Percentiles rank a stretch among this genome's conserved stretches.
Evolutionary conservation across 2,329 filamentous ascomycete species (phyloP).

Genomic region (Blastomyces parvus): DNA sequence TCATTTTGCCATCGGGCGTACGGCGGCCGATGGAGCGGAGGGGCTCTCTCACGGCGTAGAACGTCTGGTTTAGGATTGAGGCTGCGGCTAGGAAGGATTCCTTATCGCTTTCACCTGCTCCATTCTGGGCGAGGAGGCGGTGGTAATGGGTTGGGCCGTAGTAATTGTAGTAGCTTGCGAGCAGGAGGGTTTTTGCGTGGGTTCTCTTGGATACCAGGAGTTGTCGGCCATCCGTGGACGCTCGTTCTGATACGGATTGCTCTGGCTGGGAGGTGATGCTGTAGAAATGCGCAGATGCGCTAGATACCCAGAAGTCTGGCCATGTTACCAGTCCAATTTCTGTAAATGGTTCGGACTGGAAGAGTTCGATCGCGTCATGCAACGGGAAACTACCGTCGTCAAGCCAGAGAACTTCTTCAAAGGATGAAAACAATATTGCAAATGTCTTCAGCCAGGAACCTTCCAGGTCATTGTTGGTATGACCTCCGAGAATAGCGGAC

Average conservation of each 20-base stretch:
- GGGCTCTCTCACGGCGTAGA: slow-evolving; percentile 35
- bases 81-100: slow-evolving; percentile 43
- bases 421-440: slow-evolving; percentile 42
- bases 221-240: slow-evolving; percentile 38
- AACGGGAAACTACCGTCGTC: slow-evolving; percentile 42
- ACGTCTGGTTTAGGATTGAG: slow-evolving; percentile 29
- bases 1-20: slow-evolving; percentile 20
- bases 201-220: slow-evolving; percentile 38
- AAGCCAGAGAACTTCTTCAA: slow-evolving; percentile 41
- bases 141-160: slow-evolving; percentile 40
- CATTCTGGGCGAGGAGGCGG: slow-evolving; percentile 38
- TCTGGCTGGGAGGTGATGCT: slow-evolving; percentile 27
- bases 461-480: slow-evolving; percentile 17
- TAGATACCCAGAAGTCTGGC: slow-evolving; percentile 41
- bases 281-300: slow-evolving; percentile 32
- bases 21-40: slow-evolving; percentile 27
- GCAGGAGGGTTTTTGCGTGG: slow-evolving; percentile 34
- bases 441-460: slow-evolving; percentile 43
- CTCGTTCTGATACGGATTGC: slow-evolving; percentile 17
- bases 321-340: slow-evolving; percentile 37
- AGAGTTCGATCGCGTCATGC: slow-evolving; percentile 34
- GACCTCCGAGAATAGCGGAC: slow-evolving; percentile 32
- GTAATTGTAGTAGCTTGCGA: slow-evolving; percentile 43
- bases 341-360: slow-evolving; percentile 35
- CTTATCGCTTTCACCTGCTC: slow-evolving; percentile 43